These are phyloP conservation scores for Dictyostelium purpureum DNA, from an alignment of 78 protist genomes.

Conservation along the genomic window DNA sequence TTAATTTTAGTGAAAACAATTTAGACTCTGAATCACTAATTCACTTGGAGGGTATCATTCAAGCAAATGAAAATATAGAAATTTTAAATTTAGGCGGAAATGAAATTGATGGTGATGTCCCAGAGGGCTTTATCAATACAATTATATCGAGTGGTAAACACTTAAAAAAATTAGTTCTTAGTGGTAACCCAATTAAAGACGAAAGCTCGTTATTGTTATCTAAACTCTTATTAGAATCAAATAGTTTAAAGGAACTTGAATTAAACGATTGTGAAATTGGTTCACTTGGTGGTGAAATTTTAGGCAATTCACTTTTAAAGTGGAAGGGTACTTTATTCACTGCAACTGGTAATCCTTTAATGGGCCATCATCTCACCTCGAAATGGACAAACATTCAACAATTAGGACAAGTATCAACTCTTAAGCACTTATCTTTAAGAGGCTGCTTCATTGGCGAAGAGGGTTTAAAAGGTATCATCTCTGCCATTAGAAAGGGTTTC, in stretches of 20 bases:
- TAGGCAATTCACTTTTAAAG: conserved; percentile 7
- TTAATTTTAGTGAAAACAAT: conserved; percentile 33
- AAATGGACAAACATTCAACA: not conserved
- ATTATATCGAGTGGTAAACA: not conserved
- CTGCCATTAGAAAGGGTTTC: not conserved
- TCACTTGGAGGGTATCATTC: not conserved
- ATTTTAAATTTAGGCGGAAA: conserved; percentile 8
- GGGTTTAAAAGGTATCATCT: not conserved
- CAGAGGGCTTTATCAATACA: not conserved
- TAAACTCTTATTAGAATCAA: not conserved
- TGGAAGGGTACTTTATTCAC: conserved; percentile 31
- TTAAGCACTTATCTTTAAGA: not conserved
- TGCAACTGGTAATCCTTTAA: not conserved
- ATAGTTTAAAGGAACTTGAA: not conserved
- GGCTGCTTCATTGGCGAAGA: conserved; percentile 52
- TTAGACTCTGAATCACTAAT: not conserved
- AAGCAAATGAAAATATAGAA: not conserved
- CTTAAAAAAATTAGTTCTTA: not conserved
- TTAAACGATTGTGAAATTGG: conserved; percentile 25
- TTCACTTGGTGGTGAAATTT: not conserved
- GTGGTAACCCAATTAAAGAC: not conserved
- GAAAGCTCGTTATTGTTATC: not conserved
- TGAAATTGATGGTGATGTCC: not conserved
- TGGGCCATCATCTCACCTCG: not conserved
- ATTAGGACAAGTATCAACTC: not conserved